A percentile compares a stretch with the other conserved stretches of the same genome.
Evolutionary conservation across 2,329 filamentous ascomycete genomes (phyloP).

Genomic region (Hymenoscyphus infarciens): DNA sequence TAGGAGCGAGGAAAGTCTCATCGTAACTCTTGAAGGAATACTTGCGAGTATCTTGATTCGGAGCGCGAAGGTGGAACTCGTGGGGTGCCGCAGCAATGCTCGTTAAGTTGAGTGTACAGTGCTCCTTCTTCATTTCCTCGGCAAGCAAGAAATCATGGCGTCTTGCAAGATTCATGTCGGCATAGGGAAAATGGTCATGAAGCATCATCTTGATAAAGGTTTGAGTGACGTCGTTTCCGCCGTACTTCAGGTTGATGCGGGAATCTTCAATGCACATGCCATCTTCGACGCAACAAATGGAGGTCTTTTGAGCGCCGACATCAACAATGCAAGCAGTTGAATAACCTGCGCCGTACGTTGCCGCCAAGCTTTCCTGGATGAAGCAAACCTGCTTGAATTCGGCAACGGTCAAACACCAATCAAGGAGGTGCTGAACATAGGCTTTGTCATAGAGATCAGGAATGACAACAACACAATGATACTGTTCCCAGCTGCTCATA

Average conservation of each 20-base stretch:
- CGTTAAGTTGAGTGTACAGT: constrained; percentile 85
- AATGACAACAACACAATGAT: constrained; percentile 95
- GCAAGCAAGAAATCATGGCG: constrained; percentile 91
- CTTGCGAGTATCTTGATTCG: constrained; percentile 84
- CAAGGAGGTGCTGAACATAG: constrained; percentile 80
- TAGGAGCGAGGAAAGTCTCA: constrained; percentile 87
- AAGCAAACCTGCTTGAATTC: constrained; percentile 88
- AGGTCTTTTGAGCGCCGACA: constrained; percentile 95
- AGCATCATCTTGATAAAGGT: constrained; percentile 98
- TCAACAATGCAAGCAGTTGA: constrained; percentile 94
- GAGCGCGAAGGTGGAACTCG: constrained; percentile 86
- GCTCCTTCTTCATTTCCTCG: constrained; percentile 91
- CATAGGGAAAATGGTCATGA: constrained; percentile 91
- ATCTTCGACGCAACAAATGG: constrained; percentile 94
- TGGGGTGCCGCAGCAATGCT: constrained; percentile 84
- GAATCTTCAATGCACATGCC: constrained; percentile 94
- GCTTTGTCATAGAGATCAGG: constrained; percentile 94
- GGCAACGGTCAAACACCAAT: constrained; percentile 84
- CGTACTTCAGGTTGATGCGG: constrained; percentile 89
- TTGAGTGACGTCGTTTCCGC: constrained; percentile 88
- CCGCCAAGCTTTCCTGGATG: constrained; percentile 92
- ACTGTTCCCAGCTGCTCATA: constrained; percentile 80
- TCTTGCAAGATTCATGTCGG: constrained; percentile 85
- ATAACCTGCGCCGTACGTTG: constrained; percentile 91
- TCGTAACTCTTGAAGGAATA: constrained; percentile 98